phyloP scores from a whole-genome alignment of 768 basidiomycete genomes.

The Hygrophoropsis aurantiaca region DNA sequence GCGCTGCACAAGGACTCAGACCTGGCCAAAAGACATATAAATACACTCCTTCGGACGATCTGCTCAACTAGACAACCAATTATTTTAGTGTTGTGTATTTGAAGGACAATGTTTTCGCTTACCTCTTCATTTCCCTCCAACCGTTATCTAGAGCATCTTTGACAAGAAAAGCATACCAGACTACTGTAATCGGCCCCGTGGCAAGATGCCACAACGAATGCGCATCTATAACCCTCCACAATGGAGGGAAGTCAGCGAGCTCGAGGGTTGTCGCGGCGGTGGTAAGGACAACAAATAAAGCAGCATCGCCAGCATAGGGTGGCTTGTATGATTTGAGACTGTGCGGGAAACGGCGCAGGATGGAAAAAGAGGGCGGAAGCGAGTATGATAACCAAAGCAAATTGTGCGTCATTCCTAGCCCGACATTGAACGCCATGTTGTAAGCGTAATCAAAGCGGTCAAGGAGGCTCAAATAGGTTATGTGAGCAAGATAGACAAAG shows the following conservation, averaged over 20 bases:
- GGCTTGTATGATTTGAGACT: conserved; percentile 60
- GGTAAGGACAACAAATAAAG: conserved; percentile 64
- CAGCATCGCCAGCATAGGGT: conserved; percentile 50
- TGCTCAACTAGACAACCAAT: too few species aligned
- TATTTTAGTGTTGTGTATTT: too few species aligned
- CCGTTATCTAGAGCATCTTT: conserved; percentile 69
- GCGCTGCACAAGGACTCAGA: too few species aligned
- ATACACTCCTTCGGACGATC: too few species aligned
- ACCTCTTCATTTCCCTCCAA: conserved; percentile 53
- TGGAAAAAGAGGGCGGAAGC: conserved; percentile 45
- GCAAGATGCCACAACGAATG: conserved; percentile 92
- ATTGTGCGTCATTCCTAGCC: conserved; percentile 77
- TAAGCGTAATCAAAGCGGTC: conserved; percentile 91
- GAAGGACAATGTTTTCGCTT: conserved; percentile 2
- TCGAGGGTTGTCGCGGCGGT: conserved; percentile 79
- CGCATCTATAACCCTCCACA: conserved; percentile 76
- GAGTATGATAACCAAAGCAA: conserved; percentile 78
- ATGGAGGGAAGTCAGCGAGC: conserved; percentile 87
- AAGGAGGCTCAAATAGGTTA: conserved; percentile 73
- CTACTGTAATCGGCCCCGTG: conserved; percentile 72
- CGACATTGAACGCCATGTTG: conserved; percentile 85
- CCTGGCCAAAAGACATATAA: too few species aligned
- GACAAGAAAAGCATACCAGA: conserved; percentile 87
- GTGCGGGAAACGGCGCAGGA: conserved; percentile 55
- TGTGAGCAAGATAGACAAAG: conserved; percentile 62